Conservation (phyloP, 2,329 filamentous ascomycete species). For the Sphaerulina vaccinii region DNA sequence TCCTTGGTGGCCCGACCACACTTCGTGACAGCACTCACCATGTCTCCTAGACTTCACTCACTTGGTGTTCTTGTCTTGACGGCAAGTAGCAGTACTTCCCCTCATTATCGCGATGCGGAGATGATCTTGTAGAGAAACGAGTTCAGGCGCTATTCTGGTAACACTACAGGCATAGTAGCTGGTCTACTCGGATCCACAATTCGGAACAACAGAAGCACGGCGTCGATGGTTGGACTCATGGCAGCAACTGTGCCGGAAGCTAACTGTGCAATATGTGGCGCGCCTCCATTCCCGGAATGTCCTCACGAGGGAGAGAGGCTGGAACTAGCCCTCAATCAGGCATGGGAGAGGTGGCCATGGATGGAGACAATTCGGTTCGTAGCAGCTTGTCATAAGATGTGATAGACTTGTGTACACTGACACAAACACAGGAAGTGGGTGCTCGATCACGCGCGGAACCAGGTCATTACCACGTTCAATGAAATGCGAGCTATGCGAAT, state of each 20-base stretch:
- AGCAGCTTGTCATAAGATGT: neutral
- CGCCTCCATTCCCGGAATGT: conserved; percentile 35
- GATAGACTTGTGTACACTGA: neutral
- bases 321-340: conserved; percentile 36
- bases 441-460: conserved; percentile 45
- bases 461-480: conserved; percentile 47
- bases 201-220: conserved; percentile 8
- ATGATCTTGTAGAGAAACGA: conserved; percentile 8
- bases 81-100: conserved; percentile 12
- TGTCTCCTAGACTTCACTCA: conserved; percentile 11
- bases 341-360: conserved; percentile 33
- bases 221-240: conserved; percentile 26
- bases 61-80: conserved; percentile 9
- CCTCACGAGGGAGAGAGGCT: conserved; percentile 37
- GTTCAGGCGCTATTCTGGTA: conserved; percentile 5
- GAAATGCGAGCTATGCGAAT: conserved; percentile 42
- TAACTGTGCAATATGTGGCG: conserved; percentile 40
- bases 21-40: conserved; percentile 8
- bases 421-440: conserved; percentile 46
- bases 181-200: too few relatives aligned
- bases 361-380: conserved; percentile 32
- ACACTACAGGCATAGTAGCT: conserved; percentile 9
- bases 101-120: conserved; percentile 6
- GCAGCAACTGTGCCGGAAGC: conserved; percentile 30
- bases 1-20: conserved; percentile 8